These are phyloP conservation scores for Thielaviopsis euricoi DNA, from an alignment of 2,329 filamentous ascomycete genomes.

Conservation along the genomic window DNA sequence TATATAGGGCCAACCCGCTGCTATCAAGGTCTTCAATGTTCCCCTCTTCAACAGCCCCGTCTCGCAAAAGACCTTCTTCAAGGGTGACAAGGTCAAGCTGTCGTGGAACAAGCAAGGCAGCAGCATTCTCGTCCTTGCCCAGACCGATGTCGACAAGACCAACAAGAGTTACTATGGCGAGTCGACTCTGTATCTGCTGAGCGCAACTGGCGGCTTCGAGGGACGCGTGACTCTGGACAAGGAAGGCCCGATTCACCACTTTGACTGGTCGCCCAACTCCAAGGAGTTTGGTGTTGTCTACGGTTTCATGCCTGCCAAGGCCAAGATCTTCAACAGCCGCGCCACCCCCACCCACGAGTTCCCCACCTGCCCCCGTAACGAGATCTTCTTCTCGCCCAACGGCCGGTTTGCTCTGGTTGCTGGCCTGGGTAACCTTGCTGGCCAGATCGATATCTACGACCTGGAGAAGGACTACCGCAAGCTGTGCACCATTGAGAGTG, in stretches of 20 bases:
- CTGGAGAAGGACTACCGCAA: conserved; percentile 87
- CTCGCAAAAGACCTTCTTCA: conserved; percentile 98
- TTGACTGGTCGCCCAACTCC: conserved; percentile 95
- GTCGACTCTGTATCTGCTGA: conserved; percentile 89
- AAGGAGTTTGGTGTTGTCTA: conserved; percentile 97
- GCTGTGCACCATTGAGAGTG: conserved; percentile 83
- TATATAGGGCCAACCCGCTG: conserved; percentile 68
- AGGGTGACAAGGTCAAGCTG: conserved; percentile 95
- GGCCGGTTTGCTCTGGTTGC: conserved; percentile 87
- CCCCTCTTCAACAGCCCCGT: conserved; percentile 69
- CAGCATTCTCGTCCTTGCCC: conserved; percentile 80
- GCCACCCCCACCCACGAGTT: conserved; percentile 74
- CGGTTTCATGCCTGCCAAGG: conserved; percentile 98
- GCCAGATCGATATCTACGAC: conserved; percentile 91
- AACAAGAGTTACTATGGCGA: conserved; percentile 99
- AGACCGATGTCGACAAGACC: conserved; percentile 95
- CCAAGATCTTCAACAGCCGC: conserved; percentile 88
- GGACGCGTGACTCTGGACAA: conserved; percentile 86
- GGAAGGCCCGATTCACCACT: conserved; percentile 94
- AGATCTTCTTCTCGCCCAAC: conserved; percentile 83
- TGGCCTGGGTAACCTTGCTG: conserved; percentile 92
- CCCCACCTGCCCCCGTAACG: conserved; percentile 77
- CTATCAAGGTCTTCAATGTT: conserved; percentile 87
- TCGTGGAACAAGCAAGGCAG: conserved; percentile 95
- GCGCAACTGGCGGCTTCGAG: conserved; percentile 80